Evolutionary conservation across 1,284 basidiomycete genomes (phyloP).

Genomic region (Malassezia vespertilionis): DNA sequence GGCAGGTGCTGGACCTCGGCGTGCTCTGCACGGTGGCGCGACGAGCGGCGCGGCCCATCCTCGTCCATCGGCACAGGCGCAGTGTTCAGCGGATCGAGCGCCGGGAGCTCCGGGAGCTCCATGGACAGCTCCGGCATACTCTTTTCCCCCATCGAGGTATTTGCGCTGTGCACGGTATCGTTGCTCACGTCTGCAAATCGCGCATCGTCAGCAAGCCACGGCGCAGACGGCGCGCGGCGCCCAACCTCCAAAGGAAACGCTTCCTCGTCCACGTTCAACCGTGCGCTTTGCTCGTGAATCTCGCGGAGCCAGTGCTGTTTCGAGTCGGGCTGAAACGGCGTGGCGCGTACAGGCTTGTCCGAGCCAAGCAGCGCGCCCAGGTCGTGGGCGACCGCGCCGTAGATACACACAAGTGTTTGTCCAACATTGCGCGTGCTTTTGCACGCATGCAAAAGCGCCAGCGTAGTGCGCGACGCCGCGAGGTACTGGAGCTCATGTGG

Average conservation of each 20-base stretch:
- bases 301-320: conserved; percentile 14
- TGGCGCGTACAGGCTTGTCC: too few relatives aligned
- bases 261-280: conserved; percentile 3
- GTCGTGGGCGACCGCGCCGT: conserved; percentile 3
- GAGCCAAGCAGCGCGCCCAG: neutral
- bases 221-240: conserved; percentile 10
- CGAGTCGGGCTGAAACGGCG: neutral
- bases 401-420: neutral
- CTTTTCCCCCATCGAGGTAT: neutral
- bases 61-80: conserved; percentile 14
- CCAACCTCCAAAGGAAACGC: conserved; percentile 14
- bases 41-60: conserved; percentile 14
- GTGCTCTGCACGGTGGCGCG: conserved; percentile 7
- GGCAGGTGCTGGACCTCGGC: conserved; percentile 23
- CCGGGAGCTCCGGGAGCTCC: neutral
- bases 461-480: conserved; percentile 9
- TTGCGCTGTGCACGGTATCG: neutral
- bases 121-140: conserved; percentile 1
- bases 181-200: conserved; percentile 6
- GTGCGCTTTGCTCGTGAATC: conserved; percentile 9
- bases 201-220: conserved; percentile 2
- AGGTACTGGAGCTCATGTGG: conserved; percentile 14
- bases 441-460: conserved; percentile 3
- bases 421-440: conserved; percentile 1
- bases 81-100: neutral